Evolutionary conservation across 768 basidiomycete genomes (phyloP).

Genomic region (Podaxis sp.): DNA sequence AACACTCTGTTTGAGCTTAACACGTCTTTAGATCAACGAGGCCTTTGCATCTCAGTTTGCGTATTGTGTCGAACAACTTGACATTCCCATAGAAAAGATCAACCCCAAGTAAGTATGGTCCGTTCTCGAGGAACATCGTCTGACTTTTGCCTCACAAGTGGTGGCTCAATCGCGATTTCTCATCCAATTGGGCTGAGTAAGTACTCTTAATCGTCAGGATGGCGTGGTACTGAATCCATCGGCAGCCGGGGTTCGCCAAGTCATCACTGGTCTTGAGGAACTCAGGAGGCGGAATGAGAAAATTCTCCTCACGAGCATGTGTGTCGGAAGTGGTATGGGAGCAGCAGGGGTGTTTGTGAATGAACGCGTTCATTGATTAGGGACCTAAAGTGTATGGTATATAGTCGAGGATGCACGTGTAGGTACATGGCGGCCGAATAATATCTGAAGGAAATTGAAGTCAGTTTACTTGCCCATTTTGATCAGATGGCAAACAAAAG

Average conservation of each 20-base stretch:
- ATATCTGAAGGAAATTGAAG: conserved; percentile 2
- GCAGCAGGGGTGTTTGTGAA: conserved; percentile 81
- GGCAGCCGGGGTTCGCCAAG: conserved; percentile 80
- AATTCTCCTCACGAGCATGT: conserved; percentile 78
- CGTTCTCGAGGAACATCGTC: not conserved
- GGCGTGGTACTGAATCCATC: conserved; percentile 13
- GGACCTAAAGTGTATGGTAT: not conserved
- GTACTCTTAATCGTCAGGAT: conserved; percentile 22
- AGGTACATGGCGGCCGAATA: not conserved
- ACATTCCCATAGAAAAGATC: conserved; percentile 74
- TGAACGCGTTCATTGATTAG: conserved; percentile 37
- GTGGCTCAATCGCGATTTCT: conserved; percentile 81
- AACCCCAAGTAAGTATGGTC: conserved; percentile 69
- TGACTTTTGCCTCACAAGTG: conserved; percentile 40
- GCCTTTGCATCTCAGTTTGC: conserved; percentile 94
- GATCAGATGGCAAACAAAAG: conserved; percentile 3
- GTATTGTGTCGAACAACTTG: conserved; percentile 83
- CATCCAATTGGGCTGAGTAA: conserved; percentile 85
- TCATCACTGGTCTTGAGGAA: conserved; percentile 85
- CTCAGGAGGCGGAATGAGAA: conserved; percentile 65
- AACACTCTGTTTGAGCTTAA: not conserved
- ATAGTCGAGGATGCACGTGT: conserved; percentile 1
- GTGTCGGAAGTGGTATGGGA: conserved; percentile 86
- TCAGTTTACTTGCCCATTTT: conserved; percentile 5
- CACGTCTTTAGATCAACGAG: conserved; percentile 66